These are phyloP conservation scores for Mycena alexandri DNA, from an alignment of 768 basidiomycete genomes.

Conservation along the genomic window DNA sequence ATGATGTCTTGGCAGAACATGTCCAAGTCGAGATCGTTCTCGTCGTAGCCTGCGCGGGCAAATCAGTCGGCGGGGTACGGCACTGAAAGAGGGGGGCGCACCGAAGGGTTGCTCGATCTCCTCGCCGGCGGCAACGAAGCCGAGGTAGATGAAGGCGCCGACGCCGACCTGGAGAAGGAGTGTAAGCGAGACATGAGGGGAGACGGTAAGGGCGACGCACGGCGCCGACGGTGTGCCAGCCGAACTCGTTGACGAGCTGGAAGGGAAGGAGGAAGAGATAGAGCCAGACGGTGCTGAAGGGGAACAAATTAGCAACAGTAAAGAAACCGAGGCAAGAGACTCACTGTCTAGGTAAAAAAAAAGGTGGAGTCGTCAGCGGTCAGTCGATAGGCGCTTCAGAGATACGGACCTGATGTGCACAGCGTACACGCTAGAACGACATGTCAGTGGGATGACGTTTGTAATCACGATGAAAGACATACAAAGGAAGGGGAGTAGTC, in stretches of 20 bases:
- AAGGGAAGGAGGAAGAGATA: slow-evolving; percentile 85
- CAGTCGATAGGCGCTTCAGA: background rate
- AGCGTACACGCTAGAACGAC: slow-evolving; percentile 63
- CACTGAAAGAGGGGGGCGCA: slow-evolving; percentile 41
- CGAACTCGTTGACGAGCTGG: slow-evolving; percentile 74
- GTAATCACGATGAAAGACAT: slow-evolving; percentile 43
- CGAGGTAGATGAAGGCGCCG: slow-evolving; percentile 81
- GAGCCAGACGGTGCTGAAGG: slow-evolving; percentile 70
- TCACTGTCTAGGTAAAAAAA: slow-evolving; percentile 46
- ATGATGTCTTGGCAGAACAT: slow-evolving; percentile 71
- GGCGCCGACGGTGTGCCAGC: slow-evolving; percentile 76
- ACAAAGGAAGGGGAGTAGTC: slow-evolving; percentile 77
- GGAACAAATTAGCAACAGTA: slow-evolving; percentile 1
- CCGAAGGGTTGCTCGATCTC: slow-evolving; percentile 80
- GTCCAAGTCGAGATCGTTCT: slow-evolving; percentile 79
- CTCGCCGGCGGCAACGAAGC: slow-evolving; percentile 79
- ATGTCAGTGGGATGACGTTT: slow-evolving; percentile 9
- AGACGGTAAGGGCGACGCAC: slow-evolving; percentile 38
- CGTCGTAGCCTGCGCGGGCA: slow-evolving; percentile 64
- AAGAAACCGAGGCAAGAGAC: slow-evolving; percentile 24
- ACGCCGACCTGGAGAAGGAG: slow-evolving; percentile 54
- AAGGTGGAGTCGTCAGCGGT: slow-evolving; percentile 4
- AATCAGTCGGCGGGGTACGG: background rate
- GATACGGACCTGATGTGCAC: slow-evolving; percentile 66
- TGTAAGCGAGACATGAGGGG: background rate